Base-by-base conservation (phyloP, 805 yeast species). In the Candida rishiriensis region DNA sequence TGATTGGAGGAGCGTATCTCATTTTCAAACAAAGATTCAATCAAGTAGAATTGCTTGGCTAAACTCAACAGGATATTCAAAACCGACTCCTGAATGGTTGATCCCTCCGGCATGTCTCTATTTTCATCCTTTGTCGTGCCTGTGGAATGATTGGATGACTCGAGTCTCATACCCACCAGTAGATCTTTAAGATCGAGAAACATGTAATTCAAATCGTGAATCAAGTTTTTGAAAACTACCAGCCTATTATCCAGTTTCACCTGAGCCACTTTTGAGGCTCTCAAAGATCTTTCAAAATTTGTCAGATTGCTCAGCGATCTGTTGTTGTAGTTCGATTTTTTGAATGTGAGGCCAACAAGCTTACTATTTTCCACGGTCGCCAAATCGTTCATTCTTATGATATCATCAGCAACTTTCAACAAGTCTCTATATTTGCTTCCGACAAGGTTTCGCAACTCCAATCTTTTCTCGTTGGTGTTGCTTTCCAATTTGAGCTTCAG, bases 401-500 rank as follows among this genome's bases (percentile, higher is more conserved):
- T 64, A 46, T 66, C 63, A 51, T 66, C 70, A 1, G 70, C 70
- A 16, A 63, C 70, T 29, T 59, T 54, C 12, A 66, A 42, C 34
- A 66, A 52, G 40, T 66, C 70, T 40, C 70, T 49, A 39, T 66
- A 66, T 42, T 65, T 66, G 36, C 41, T 48, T 11, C 68, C 68
- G 29, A 66, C 70, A 29, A 65, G 42, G 10, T 52, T 37, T 26
- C 67, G 50, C 33, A 66, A 53, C 37, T 62, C 61, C 13, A 46
- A 40, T 36, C 52, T 54, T 37, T 57, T 60, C 4, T 18, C 28
- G 29, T 39, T 40, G 2, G 60, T 56, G 37, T 60, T 62, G 13
- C 42, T 45, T 3, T 44, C 39, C 14, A 64, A 43, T 33, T 48
- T 49, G 14, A 34, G 38, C 31, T 57, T 56, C 15, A 64, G 33